A percentile compares a stretch with the other conserved stretches of the same genome.
Conservation (phyloP, 2,329 filamentous ascomycete genomes). For the Lachnellula cervina region DNA sequence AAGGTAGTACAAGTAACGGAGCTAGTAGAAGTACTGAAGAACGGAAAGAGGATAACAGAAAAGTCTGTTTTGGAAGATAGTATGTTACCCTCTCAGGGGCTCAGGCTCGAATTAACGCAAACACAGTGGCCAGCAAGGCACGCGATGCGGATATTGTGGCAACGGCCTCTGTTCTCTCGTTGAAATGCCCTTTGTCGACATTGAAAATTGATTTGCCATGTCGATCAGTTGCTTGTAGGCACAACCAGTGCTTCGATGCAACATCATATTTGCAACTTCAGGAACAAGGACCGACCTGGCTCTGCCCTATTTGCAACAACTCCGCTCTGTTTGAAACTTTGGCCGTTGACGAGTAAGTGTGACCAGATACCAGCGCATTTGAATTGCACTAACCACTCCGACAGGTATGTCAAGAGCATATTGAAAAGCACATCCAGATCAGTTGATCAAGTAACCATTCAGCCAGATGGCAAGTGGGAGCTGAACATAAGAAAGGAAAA, state of each 20-base stretch:
- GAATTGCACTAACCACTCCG: constrained; percentile 11
- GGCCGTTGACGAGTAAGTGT: constrained; percentile 75
- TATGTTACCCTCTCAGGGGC: constrained; percentile 40
- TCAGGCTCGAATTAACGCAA: neutral
- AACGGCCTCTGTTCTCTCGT: constrained; percentile 79
- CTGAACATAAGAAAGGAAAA: constrained; percentile 23
- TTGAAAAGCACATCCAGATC: constrained; percentile 65
- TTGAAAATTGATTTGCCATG: constrained; percentile 76
- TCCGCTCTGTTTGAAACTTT: constrained; percentile 73
- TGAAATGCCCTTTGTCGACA: constrained; percentile 90
- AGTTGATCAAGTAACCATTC: constrained; percentile 82
- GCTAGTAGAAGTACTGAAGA: constrained; percentile 63
- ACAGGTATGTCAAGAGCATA: constrained; percentile 82
- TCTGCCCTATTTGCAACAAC: constrained; percentile 92
- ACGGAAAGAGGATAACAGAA: constrained; percentile 69
- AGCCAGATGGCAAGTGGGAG: constrained; percentile 79
- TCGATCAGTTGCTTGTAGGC: constrained; percentile 72
- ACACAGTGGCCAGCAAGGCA: constrained; percentile 70
- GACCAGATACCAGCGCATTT: constrained; percentile 10
- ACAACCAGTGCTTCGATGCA: constrained; percentile 94
- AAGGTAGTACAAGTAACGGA: constrained; percentile 65
- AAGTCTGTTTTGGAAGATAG: constrained; percentile 78
- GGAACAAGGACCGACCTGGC: constrained; percentile 94
- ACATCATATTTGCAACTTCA: constrained; percentile 88
- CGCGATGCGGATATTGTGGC: constrained; percentile 86